phyloP scores from a whole-genome alignment of 345 rosid genomes.

The Moringa oleifera region DNA sequence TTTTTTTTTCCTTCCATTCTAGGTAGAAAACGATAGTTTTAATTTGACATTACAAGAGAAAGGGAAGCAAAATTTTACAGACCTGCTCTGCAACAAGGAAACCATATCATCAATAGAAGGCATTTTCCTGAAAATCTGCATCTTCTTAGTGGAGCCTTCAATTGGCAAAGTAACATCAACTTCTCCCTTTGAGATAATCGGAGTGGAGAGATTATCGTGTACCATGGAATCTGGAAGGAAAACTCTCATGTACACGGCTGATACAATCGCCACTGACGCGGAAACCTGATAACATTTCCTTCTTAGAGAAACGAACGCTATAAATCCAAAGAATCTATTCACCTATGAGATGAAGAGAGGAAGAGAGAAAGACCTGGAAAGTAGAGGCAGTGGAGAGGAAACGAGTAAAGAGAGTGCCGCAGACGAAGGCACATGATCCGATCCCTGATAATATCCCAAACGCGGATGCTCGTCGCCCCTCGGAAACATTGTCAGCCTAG shows the following conservation, averaged over 20 bases:
- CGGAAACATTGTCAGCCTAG: slow-evolving; percentile 78
- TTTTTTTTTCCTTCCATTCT: too few relatives aligned
- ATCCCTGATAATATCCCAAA: slow-evolving; percentile 76
- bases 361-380: slow-evolving; percentile 47
- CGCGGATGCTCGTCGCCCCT: slow-evolving; percentile 50
- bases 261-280: slow-evolving; percentile 37
- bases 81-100: slow-evolving; percentile 66
- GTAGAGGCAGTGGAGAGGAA: slow-evolving; percentile 71
- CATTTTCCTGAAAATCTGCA: slow-evolving; percentile 32
- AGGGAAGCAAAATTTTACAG: neutral
- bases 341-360: neutral
- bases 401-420: slow-evolving; percentile 68
- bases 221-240: slow-evolving; percentile 61
- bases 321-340: neutral
- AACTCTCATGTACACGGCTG: slow-evolving; percentile 53
- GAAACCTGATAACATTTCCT: too few relatives aligned
- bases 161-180: slow-evolving; percentile 14
- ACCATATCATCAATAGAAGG: slow-evolving; percentile 50
- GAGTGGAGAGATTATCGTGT: slow-evolving; percentile 26
- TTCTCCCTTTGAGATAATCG: slow-evolving; percentile 37
- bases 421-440: slow-evolving; percentile 72
- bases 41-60: neutral
- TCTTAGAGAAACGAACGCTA: neutral
- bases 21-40: too few relatives aligned
- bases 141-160: slow-evolving; percentile 18